Percentiles rank a stretch among this genome's conserved stretches.
Evolutionary conservation across 1,284 basidiomycete genomes (phyloP).

Genomic region (Papiliotrema laurentii): DNA sequence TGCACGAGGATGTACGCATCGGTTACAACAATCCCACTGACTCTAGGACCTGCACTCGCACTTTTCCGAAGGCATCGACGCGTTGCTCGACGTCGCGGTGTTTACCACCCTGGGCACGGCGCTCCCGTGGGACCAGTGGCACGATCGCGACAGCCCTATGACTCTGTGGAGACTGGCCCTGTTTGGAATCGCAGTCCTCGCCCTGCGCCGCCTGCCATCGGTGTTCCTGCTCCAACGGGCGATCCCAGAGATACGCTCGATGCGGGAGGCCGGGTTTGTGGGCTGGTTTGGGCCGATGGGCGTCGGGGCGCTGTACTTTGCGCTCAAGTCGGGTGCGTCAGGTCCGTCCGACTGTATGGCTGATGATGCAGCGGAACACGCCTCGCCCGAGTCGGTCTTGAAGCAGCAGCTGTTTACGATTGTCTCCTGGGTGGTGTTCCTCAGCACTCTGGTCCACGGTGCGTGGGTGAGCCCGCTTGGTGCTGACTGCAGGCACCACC

Average conservation of each 20-base stretch:
- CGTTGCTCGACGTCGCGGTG: conserved; percentile 21
- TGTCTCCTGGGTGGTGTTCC: conserved; percentile 23
- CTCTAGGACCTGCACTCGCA: conserved; percentile 19
- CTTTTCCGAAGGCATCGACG: conserved; percentile 26
- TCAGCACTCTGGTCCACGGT: conserved; percentile 23
- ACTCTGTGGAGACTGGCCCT: conserved; percentile 11
- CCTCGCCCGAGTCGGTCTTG: conserved; percentile 9
- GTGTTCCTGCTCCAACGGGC: conserved; percentile 12
- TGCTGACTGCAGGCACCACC: conserved; percentile 12
- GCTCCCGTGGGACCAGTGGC: conserved; percentile 21
- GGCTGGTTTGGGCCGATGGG: conserved; percentile 30
- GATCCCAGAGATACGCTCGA: conserved; percentile 18
- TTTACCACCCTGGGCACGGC: conserved; percentile 24
- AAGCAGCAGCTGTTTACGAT: conserved; percentile 19
- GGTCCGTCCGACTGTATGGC: not conserved
- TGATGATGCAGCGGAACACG: conserved; percentile 9
- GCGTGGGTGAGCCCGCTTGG: not conserved
- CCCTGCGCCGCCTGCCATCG: conserved; percentile 14
- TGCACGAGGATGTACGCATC: conserved; percentile 14
- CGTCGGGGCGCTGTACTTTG: conserved; percentile 22
- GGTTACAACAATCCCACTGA: not conserved
- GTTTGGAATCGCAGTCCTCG: conserved; percentile 13
- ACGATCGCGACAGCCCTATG: conserved; percentile 5
- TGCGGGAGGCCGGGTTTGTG: conserved; percentile 19
- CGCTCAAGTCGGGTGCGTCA: conserved; percentile 17